A percentile compares a stretch with the other conserved stretches of the same genome.
Conservation (phyloP, 2,329 filamentous ascomycete genomes). For the Dissoconium aciculare region DNA sequence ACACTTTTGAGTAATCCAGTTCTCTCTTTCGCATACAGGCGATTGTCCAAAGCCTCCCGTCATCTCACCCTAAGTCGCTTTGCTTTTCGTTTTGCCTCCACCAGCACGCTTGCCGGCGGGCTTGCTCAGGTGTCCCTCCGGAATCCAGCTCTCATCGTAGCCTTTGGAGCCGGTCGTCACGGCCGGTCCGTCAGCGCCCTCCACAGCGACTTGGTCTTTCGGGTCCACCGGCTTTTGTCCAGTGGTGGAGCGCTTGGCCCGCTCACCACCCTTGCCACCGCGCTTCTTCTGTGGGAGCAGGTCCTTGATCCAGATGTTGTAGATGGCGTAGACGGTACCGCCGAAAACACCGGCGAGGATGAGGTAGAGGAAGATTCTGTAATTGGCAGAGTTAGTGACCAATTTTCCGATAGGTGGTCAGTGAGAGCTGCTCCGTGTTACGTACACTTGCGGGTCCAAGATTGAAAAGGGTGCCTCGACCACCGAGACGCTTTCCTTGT, state of each 20-base stretch:
- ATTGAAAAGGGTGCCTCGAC: slow-evolving; percentile 85
- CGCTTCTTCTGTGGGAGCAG: slow-evolving; percentile 76
- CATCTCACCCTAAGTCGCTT: slow-evolving; percentile 16
- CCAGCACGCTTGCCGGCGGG: slow-evolving; percentile 54
- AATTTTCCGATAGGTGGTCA: too few species aligned
- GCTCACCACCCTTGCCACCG: slow-evolving; percentile 48
- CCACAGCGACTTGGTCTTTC: slow-evolving; percentile 42
- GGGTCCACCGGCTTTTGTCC: slow-evolving; percentile 54
- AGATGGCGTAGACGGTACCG: slow-evolving; percentile 85
- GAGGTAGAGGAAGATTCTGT: slow-evolving; percentile 91
- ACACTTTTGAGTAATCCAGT: too few species aligned
- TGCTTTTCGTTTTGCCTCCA: slow-evolving; percentile 32
- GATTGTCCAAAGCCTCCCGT: too few species aligned
- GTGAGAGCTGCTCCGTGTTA: slow-evolving; percentile 8
- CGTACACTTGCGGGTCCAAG: slow-evolving; percentile 90
- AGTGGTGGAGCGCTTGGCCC: slow-evolving; percentile 44
- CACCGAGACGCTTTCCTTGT: slow-evolving; percentile 68
- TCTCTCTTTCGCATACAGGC: too few species aligned
- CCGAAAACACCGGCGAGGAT: slow-evolving; percentile 66
- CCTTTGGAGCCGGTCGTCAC: slow-evolving; percentile 55
- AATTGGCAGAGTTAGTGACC: too few species aligned
- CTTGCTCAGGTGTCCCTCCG: slow-evolving; percentile 73
- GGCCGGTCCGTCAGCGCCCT: slow-evolving; percentile 55
- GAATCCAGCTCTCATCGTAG: slow-evolving; percentile 92
- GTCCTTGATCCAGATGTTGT: slow-evolving; percentile 92